Evolutionary conservation across 441 rosid genomes (phyloP).

Genomic region (Erysimum cheiri): DNA sequence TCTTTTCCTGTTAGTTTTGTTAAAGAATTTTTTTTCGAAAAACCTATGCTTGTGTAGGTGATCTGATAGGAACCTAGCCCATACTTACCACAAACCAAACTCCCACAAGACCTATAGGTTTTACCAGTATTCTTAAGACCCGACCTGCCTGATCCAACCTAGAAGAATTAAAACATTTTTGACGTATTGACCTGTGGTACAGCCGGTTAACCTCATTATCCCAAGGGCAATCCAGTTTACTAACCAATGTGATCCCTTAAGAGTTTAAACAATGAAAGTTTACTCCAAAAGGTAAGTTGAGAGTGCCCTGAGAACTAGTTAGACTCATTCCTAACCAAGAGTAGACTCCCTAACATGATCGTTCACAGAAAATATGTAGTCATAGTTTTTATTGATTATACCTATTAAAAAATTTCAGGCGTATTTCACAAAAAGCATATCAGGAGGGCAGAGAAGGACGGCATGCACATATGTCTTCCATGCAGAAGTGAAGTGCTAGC

Average conservation of each 20-base stretch:
- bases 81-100: slow-evolving; percentile 30
- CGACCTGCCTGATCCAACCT: background rate
- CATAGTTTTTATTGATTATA: slow-evolving; percentile 28
- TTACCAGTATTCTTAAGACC: background rate
- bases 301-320: slow-evolving; percentile 28
- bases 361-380: background rate
- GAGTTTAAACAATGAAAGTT: slow-evolving; percentile 6
- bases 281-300: slow-evolving; percentile 20
- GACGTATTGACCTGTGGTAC: slow-evolving; percentile 22
- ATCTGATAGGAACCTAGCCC: slow-evolving; percentile 19
- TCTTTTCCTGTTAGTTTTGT: slow-evolving; percentile 33
- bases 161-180: background rate
- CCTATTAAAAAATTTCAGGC: slow-evolving; percentile 58
- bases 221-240: slow-evolving; percentile 19
- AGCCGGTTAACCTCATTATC: slow-evolving; percentile 2
- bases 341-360: slow-evolving; percentile 21
- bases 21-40: background rate
- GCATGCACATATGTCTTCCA: slow-evolving; percentile 64
- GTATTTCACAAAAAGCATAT: slow-evolving; percentile 84
- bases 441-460: slow-evolving; percentile 62
- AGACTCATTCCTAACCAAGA: slow-evolving; percentile 26
- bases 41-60: slow-evolving; percentile 29
- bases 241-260: slow-evolving; percentile 25
- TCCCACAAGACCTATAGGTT: slow-evolving; percentile 16
- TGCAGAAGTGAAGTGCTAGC: slow-evolving; percentile 58